Base-by-base conservation (phyloP, 441 rosid species). In the Brassica hybrid region DNA sequence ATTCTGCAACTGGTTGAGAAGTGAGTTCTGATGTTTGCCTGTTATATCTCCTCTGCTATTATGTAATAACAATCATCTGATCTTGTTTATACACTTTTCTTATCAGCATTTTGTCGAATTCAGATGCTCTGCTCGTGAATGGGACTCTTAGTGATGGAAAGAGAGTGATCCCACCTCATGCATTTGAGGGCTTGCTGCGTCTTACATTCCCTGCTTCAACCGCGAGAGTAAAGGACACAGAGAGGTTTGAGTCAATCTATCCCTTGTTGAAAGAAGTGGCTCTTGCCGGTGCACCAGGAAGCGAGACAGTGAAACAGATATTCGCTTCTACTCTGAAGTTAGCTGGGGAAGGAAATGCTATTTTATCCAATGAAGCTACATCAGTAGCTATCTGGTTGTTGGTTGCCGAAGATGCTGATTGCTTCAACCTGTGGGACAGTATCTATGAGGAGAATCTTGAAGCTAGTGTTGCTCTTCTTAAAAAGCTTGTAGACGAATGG, bases 401-500 rank as follows among this genome's bases (percentile, higher is more conserved):
- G 45, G 57, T 21, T 21, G 23, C 48, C 16, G 7, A 52, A 11
- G 13, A 16, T 3, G 7, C 21, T 32, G 73, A 54, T 32, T 32
- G 73, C 18, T 69, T 41, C 13, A 32, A 69, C 4, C 18, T 21
- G 34, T 45, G 71, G 59, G 58, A 67, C 4, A 23, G 6, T 45
- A 5, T 45, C 58, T 67, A 52, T 27, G 43, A 50, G 25, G 43
- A 27, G 9, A 50, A 68, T 48, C 14, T 27, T 4, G 7, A 50
- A 67, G 60, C 10, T 67, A 25, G 43, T 27, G 60, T 67, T 67
- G 41, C 72, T 50, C 72, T 67, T 67, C 72, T 50, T 67, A 50
- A 10, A 9, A 67, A 50, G 3, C 60, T 67, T 25, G 59, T 48
- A 50, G 60, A 27, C 41, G 32, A 48, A 14, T 48, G 60, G 57